Conservation (phyloP, 148 eudicot genomes). For the Chenopodium berlandieri region DNA sequence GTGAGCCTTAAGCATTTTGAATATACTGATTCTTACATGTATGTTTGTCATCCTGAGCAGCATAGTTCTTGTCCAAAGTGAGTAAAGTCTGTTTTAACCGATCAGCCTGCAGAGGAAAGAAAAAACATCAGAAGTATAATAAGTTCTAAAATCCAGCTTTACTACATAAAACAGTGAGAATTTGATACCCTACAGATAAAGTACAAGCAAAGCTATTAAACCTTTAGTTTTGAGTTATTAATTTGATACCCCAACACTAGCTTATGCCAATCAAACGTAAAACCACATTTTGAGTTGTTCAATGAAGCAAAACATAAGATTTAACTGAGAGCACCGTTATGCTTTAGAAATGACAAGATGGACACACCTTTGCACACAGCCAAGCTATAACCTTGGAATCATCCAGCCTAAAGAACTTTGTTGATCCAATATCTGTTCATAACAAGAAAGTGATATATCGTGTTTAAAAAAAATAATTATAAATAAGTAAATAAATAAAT, state of each 20-base stretch:
- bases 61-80: constrained; percentile 72
- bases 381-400: constrained; percentile 85
- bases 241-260: background rate
- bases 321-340: background rate
- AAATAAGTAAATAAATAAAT: background rate
- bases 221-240: background rate
- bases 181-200: background rate
- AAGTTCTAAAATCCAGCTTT: background rate
- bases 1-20: background rate
- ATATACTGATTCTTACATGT: constrained; percentile 47
- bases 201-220: background rate
- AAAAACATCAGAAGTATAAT: background rate
- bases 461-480: background rate
- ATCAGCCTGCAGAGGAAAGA: constrained; percentile 44
- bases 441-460: background rate
- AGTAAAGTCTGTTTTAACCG: constrained; percentile 60
- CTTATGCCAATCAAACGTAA: background rate
- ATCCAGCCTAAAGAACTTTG: constrained; percentile 86
- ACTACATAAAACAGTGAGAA: background rate
- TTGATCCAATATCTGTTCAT: constrained; percentile 73
- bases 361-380: constrained; percentile 72
- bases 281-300: no score
- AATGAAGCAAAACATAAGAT: background rate
- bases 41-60: constrained; percentile 80
- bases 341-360: constrained; percentile 5